These are phyloP conservation scores for Ascochyta viciae-villosae DNA, from an alignment of 2,329 filamentous ascomycete genomes.

Conservation along the genomic window DNA sequence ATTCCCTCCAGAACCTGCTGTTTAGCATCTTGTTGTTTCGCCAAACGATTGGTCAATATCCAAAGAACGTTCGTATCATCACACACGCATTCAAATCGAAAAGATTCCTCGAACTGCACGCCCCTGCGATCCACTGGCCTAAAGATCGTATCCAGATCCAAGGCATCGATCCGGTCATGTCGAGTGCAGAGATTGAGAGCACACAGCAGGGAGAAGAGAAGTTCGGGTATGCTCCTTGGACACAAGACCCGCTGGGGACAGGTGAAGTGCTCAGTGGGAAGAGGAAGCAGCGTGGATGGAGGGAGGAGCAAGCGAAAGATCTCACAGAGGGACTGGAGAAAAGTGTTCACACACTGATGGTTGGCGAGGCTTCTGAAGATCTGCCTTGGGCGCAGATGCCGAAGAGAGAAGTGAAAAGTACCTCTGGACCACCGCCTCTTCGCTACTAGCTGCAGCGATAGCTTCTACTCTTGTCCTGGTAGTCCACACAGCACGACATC, in stretches of 20 bases:
- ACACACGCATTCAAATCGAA: constrained; percentile 58
- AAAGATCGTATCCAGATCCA: constrained; percentile 49
- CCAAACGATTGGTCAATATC: constrained; percentile 49
- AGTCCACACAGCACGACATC: constrained; percentile 83
- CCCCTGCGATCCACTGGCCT: constrained; percentile 54
- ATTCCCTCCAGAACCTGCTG: constrained; percentile 85
- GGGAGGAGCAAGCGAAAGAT: constrained; percentile 22
- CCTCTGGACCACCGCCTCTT: constrained; percentile 7
- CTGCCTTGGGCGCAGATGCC: constrained; percentile 37
- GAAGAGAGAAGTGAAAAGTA: neutral
- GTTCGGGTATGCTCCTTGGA: constrained; percentile 49
- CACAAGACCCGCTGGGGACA: constrained; percentile 50
- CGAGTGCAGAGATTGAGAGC: constrained; percentile 42
- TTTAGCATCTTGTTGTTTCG: constrained; percentile 71
- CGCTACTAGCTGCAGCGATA: constrained; percentile 10
- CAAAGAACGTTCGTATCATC: constrained; percentile 51
- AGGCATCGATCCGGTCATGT: constrained; percentile 56
- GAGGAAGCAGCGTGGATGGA: constrained; percentile 52
- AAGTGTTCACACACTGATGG: constrained; percentile 36
- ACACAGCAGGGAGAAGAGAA: constrained; percentile 48
- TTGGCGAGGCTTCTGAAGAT: constrained; percentile 26
- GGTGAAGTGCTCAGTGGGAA: constrained; percentile 47
- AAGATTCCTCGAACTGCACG: constrained; percentile 52
- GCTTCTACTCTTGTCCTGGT: constrained; percentile 41
- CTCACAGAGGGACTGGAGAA: constrained; percentile 37